phyloP scores from a whole-genome alignment of 352 stramenopile species.

The Globisporangium takayamanum region DNA sequence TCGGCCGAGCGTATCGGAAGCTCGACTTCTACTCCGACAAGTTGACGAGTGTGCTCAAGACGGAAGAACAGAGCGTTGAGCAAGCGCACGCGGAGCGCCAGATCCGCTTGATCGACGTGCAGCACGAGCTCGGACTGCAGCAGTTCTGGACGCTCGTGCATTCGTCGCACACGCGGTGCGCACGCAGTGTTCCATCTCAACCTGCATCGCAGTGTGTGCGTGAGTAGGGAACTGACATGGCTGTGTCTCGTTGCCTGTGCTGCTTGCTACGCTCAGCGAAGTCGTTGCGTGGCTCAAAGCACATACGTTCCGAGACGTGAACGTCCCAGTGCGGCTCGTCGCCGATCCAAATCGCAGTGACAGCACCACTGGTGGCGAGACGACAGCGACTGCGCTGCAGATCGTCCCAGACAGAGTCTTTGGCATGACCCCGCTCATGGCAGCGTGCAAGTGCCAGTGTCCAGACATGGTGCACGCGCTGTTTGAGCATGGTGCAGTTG shows the following conservation, averaged over 20 bases:
- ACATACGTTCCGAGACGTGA: conserved; percentile 61
- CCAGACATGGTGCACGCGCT: conserved; percentile 43
- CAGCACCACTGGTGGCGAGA: neutral
- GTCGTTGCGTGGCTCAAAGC: conserved; percentile 51
- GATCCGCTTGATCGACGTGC: conserved; percentile 29
- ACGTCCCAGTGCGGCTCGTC: conserved; percentile 34
- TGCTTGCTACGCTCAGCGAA: conserved; percentile 27
- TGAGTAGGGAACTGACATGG: neutral
- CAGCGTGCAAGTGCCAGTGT: conserved; percentile 39
- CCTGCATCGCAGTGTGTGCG: neutral
- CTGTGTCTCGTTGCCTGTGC: conserved; percentile 3
- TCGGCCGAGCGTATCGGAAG: conserved; percentile 25
- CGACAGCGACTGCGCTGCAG: neutral
- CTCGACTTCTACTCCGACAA: conserved; percentile 46
- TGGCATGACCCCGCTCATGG: conserved; percentile 65
- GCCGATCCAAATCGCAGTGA: neutral
- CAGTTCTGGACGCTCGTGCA: conserved; percentile 62
- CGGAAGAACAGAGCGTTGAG: conserved; percentile 23
- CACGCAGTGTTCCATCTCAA: neutral
- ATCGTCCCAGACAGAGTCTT: conserved; percentile 22
- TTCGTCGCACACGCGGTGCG: conserved; percentile 24
- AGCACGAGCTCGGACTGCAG: conserved; percentile 33
- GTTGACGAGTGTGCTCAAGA: conserved; percentile 25
- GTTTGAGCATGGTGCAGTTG: conserved; percentile 39
- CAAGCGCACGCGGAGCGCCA: conserved; percentile 20